These are phyloP conservation scores for Grosmannia penicillata DNA, from an alignment of 2,329 filamentous ascomycete species.

Conservation along the genomic window DNA sequence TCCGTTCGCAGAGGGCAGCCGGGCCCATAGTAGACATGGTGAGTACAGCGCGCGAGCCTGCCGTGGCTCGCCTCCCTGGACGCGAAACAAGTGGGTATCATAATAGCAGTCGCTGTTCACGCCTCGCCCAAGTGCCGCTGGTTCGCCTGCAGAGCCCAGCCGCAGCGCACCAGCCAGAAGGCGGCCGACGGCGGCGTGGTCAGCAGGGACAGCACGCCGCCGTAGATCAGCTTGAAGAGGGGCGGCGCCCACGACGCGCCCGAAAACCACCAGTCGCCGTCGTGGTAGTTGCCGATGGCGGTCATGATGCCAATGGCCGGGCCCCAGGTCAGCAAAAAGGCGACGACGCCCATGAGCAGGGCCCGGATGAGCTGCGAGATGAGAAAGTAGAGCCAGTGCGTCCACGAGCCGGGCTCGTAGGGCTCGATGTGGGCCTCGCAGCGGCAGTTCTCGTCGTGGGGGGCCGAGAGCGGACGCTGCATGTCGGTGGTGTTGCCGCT, in stretches of 20 bases:
- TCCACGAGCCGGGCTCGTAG: slow-evolving; percentile 14
- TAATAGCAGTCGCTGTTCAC: background rate
- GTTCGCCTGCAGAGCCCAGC: slow-evolving; percentile 22
- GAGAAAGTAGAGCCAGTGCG: slow-evolving; percentile 19
- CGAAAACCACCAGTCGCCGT: slow-evolving; percentile 28
- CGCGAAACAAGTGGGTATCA: background rate
- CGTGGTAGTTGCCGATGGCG: slow-evolving; percentile 19
- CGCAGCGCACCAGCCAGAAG: slow-evolving; percentile 35
- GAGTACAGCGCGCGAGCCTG: too few relatives aligned
- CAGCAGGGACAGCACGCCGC: slow-evolving; percentile 28
- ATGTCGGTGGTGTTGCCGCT: background rate
- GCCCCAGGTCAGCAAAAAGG: slow-evolving; percentile 29
- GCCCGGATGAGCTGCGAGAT: slow-evolving; percentile 21
- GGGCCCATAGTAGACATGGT: too few relatives aligned
- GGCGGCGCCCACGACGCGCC: slow-evolving; percentile 27
- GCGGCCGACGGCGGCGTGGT: slow-evolving; percentile 31
- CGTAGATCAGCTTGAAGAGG: slow-evolving; percentile 34
- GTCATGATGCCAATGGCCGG: slow-evolving; percentile 27
- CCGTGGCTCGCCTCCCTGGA: background rate
- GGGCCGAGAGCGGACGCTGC: slow-evolving; percentile 1
- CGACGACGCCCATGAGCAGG: slow-evolving; percentile 20
- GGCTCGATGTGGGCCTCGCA: slow-evolving; percentile 10
- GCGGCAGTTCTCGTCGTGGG: slow-evolving; percentile 8
- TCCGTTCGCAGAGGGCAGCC: too few relatives aligned
- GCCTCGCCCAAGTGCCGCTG: slow-evolving; percentile 6